Conservation (phyloP, 2,329 filamentous ascomycete genomes). For the Fusarium humuli region DNA sequence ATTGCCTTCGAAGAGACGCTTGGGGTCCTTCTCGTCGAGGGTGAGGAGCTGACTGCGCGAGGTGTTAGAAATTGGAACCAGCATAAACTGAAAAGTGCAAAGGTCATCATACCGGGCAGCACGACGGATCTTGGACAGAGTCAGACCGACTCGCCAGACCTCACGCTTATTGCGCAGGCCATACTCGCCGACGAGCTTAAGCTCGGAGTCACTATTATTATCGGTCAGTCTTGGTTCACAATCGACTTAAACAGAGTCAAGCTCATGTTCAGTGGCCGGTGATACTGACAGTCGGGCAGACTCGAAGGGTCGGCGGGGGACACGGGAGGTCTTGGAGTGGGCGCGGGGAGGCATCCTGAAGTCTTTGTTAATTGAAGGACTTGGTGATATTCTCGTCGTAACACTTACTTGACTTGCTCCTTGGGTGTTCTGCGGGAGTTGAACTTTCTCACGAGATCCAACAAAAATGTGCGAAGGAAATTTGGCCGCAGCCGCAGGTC, state of each 20-base stretch:
- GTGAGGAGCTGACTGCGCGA: conserved; percentile 94
- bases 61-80: conserved; percentile 41
- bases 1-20: conserved; percentile 99
- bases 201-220: conserved; percentile 89
- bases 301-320: conserved; percentile 98
- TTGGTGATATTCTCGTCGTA: conserved; percentile 18
- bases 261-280: conserved; percentile 98
- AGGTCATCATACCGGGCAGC: conserved; percentile 84
- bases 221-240: conserved; percentile 78
- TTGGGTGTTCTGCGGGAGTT: conserved; percentile 52
- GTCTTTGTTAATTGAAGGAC: conserved; percentile 46
- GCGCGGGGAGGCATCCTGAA: conserved; percentile 63
- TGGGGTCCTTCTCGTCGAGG: conserved; percentile 99
- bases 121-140: conserved; percentile 99
- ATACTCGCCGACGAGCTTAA: conserved; percentile 99
- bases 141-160: conserved; percentile 99
- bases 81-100: background rate
- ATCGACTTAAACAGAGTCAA: conserved; percentile 97
- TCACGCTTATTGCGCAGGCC: conserved; percentile 99
- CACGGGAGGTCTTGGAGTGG: conserved; percentile 99
- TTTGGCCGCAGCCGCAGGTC: conserved; percentile 42
- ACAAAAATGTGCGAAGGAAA: conserved; percentile 52
- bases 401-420: conserved; percentile 57
- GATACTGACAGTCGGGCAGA: conserved; percentile 98
- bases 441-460: conserved; percentile 47